Conservation (phyloP, 495 filamentous ascomycete species). For the Penicillium lagena region DNA sequence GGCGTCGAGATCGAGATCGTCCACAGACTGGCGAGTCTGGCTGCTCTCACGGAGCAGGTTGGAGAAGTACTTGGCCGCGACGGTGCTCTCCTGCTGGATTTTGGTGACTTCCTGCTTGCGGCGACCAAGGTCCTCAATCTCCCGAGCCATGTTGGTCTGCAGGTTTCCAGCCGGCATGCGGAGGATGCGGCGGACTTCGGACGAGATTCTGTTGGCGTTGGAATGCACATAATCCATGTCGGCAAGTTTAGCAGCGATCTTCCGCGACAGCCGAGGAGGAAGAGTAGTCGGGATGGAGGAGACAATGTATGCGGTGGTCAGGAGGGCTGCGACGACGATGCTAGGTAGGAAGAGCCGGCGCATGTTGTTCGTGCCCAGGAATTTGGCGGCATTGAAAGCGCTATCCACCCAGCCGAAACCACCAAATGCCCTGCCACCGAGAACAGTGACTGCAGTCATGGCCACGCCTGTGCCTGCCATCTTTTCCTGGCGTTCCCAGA, state of each 20-base stretch:
- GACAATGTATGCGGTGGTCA: constrained; percentile 72
- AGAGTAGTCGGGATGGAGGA: constrained; percentile 82
- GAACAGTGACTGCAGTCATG: constrained; percentile 80
- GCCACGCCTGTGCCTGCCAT: constrained; percentile 88
- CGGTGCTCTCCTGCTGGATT: constrained; percentile 64
- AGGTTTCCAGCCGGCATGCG: constrained; percentile 78
- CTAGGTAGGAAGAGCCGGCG: constrained; percentile 77
- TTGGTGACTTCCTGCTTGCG: constrained; percentile 76
- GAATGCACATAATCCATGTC: constrained; percentile 86
- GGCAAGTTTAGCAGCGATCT: constrained; percentile 71
- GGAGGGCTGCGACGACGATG: constrained; percentile 64
- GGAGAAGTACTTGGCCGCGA: constrained; percentile 78
- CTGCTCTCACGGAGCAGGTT: constrained; percentile 74
- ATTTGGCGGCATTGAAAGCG: constrained; percentile 66
- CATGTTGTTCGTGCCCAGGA: constrained; percentile 80
- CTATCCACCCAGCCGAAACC: constrained; percentile 87
- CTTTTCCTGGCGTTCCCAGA: constrained; percentile 92
- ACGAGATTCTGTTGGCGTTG: constrained; percentile 76
- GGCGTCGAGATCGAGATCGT: constrained; percentile 74
- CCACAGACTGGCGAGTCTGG: constrained; percentile 65
- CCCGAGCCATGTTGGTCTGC: constrained; percentile 68
- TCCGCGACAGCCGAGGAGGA: constrained; percentile 76
- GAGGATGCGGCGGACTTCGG: constrained; percentile 79
- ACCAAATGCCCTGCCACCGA: constrained; percentile 74
- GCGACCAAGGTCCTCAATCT: constrained; percentile 70